Conservation (phyloP, 768 basidiomycete genomes). For the Boletales sp. region DNA sequence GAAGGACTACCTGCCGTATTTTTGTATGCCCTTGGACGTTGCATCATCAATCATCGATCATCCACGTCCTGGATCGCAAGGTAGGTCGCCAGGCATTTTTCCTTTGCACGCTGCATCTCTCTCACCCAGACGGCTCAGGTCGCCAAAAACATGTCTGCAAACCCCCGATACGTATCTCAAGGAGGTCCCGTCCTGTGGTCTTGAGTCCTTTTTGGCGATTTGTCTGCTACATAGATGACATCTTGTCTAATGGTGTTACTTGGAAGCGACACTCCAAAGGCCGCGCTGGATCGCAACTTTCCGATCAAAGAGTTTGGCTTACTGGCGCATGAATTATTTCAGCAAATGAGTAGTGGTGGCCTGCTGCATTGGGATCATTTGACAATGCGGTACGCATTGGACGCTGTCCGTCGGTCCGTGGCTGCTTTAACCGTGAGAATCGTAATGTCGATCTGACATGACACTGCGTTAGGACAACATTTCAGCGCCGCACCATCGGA, state of each 20-base stretch:
- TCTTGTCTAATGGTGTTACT: not conserved
- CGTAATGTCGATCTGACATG: not conserved
- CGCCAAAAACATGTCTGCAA: not conserved
- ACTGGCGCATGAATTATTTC: slow-evolving; percentile 1
- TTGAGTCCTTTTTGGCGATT: not conserved
- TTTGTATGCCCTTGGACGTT: not conserved
- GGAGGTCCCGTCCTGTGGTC: not conserved
- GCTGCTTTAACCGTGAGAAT: not conserved
- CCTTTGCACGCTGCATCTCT: not conserved
- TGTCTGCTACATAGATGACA: not conserved
- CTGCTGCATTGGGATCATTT: not conserved
- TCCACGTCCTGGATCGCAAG: not conserved
- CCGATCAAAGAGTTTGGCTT: not conserved
- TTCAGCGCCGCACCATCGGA: not conserved
- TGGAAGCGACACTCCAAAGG: slow-evolving; percentile 1
- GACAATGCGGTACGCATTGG: not conserved
- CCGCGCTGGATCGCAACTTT: not conserved
- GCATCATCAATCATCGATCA: not conserved
- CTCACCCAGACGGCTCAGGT: not conserved
- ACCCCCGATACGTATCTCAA: not conserved
- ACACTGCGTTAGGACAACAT: not conserved
- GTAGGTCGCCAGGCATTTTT: not conserved
- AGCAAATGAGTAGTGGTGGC: slow-evolving; percentile 2
- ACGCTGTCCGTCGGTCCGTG: not conserved
- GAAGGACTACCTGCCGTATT: not conserved